phyloP scores from a whole-genome alignment of 305 asterid species.

The Lippia alba region DNA sequence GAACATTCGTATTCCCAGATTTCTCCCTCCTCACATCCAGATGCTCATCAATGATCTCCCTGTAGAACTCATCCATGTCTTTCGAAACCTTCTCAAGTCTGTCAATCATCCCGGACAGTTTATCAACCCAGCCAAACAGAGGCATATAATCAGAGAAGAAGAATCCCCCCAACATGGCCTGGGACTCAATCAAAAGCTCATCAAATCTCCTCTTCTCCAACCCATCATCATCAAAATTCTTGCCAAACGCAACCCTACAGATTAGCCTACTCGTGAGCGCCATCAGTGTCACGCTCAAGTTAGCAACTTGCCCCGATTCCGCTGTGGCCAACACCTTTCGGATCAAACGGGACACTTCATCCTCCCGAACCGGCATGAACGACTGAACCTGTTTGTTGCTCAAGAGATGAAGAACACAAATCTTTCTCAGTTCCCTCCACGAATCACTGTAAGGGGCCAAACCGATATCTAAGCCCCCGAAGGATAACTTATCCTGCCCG shows the following conservation, averaged over 20 bases:
- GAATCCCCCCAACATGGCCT: constrained; percentile 39
- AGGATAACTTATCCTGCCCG: constrained; percentile 37
- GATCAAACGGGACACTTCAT: constrained; percentile 34
- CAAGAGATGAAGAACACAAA: constrained; percentile 45
- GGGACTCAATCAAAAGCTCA: constrained; percentile 43
- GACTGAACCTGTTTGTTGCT: constrained; percentile 47
- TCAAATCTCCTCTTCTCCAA: constrained; percentile 32
- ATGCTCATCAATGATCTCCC: constrained; percentile 40
- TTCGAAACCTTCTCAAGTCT: constrained; percentile 34
- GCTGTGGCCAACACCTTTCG: neutral
- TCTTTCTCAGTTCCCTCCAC: constrained; percentile 54
- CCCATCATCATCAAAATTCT: constrained; percentile 5
- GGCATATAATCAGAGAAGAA: constrained; percentile 48
- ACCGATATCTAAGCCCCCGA: constrained; percentile 38
- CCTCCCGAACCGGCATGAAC: constrained; percentile 44
- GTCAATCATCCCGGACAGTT: constrained; percentile 37
- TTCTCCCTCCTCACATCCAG: constrained; percentile 4
- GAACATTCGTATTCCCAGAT: constrained; percentile 31
- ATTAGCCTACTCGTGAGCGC: constrained; percentile 36
- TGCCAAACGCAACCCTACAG: constrained; percentile 49
- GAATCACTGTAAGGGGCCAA: constrained; percentile 46
- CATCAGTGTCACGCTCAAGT: constrained; percentile 31
- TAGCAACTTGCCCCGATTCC: neutral
- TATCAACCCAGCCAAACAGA: constrained; percentile 49
- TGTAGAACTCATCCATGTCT: constrained; percentile 41